Percentiles rank a stretch among this genome's conserved stretches.
These are phyloP conservation scores for Wickerhamomyces queroliae DNA, from an alignment of 805 yeast species.

Conservation along the genomic window DNA sequence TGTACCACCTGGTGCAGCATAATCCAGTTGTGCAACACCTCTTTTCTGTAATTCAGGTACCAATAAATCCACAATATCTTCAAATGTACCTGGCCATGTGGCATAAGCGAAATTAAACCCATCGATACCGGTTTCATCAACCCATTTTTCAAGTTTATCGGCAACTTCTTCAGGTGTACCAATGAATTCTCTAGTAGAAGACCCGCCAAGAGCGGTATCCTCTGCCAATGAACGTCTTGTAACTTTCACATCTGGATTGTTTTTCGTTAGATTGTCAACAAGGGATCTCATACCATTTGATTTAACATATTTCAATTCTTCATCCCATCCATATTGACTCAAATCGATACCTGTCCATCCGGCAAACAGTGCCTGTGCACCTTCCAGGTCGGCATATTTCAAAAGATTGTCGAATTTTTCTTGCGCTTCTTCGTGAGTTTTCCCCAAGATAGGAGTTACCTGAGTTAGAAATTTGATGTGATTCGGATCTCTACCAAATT, in stretches of 20 bases:
- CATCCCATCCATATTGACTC: conserved; percentile 26
- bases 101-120: conserved; percentile 39
- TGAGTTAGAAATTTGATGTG: conserved; percentile 30
- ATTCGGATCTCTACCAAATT: conserved; percentile 27
- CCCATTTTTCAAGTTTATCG: conserved; percentile 34
- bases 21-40: conserved; percentile 28
- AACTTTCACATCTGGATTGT: conserved; percentile 18
- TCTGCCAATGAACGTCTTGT: conserved; percentile 20
- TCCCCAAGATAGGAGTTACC: conserved; percentile 28
- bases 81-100: conserved; percentile 32
- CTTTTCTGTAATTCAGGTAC: conserved; percentile 32
- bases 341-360: conserved; percentile 38
- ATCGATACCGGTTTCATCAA: conserved; percentile 33
- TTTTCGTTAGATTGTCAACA: conserved; percentile 25
- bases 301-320: conserved; percentile 25
- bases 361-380: conserved; percentile 33
- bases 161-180: conserved; percentile 36
- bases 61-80: conserved; percentile 32
- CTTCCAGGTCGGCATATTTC: conserved; percentile 29
- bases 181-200: conserved; percentile 19
- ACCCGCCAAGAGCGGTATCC: conserved; percentile 19
- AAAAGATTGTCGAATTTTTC: conserved; percentile 25
- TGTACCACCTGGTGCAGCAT: conserved; percentile 16
- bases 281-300: conserved; percentile 26
- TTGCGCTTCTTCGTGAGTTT: conserved; percentile 33